phyloP scores from a whole-genome alignment of 2,329 filamentous ascomycete species.

The Colletotrichum cuscutae region DNA sequence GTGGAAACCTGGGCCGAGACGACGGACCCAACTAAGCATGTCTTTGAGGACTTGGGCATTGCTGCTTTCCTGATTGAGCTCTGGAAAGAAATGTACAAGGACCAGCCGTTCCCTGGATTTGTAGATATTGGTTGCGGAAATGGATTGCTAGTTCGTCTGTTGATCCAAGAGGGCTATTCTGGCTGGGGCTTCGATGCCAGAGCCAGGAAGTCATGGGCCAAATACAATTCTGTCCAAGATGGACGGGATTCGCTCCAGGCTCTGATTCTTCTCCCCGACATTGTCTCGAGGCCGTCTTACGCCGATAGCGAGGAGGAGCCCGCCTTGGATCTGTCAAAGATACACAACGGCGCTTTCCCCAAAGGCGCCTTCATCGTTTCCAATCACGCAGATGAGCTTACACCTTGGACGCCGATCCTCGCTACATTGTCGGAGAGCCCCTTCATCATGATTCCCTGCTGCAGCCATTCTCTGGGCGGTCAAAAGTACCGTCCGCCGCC shows the following conservation, averaged over 20 bases:
- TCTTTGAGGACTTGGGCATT: slow-evolving; percentile 94
- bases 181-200: slow-evolving; percentile 95
- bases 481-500: slow-evolving; percentile 75
- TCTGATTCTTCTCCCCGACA: slow-evolving; percentile 60
- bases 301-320: slow-evolving; percentile 33
- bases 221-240: slow-evolving; percentile 62
- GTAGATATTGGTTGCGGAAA: slow-evolving; percentile 98
- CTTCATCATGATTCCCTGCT: slow-evolving; percentile 95
- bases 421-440: slow-evolving; percentile 79
- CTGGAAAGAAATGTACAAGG: slow-evolving; percentile 84
- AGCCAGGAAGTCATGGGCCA: slow-evolving; percentile 84
- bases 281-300: slow-evolving; percentile 42
- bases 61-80: slow-evolving; percentile 93
- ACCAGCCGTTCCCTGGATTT: slow-evolving; percentile 79
- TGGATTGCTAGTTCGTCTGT: slow-evolving; percentile 86
- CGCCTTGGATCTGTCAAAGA: slow-evolving; percentile 28
- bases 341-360: slow-evolving; percentile 75
- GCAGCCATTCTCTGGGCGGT: slow-evolving; percentile 87
- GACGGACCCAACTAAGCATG: slow-evolving; percentile 90
- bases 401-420: slow-evolving; percentile 93
- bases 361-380: slow-evolving; percentile 89
- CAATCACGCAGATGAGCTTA: slow-evolving; percentile 97
- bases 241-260: slow-evolving; percentile 50
- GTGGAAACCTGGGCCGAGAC: slow-evolving; percentile 84
- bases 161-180: slow-evolving; percentile 81